A percentile compares a stretch with the other conserved stretches of the same genome.
Evolutionary conservation across 805 yeast species (phyloP).

Genomic region (Teunomyces lycoperdinae): DNA sequence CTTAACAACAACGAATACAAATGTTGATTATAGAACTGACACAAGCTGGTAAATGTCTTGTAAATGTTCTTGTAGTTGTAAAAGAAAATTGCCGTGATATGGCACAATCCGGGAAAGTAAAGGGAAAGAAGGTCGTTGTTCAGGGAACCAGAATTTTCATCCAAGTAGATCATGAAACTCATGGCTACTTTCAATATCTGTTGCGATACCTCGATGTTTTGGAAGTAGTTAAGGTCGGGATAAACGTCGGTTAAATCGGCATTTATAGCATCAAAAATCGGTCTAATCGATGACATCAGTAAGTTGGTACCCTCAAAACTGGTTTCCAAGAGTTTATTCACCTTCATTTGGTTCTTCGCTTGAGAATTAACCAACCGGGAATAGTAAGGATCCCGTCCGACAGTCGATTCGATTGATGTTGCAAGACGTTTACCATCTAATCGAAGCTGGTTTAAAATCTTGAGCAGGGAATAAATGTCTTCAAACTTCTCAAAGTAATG

Average conservation of each 20-base stretch:
- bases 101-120: conserved; percentile 36
- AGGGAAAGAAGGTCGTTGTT: conserved; percentile 10
- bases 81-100: conserved; percentile 41
- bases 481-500: conserved; percentile 3
- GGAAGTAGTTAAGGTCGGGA: conserved; percentile 21
- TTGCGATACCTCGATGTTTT: conserved; percentile 10
- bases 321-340: conserved; percentile 3
- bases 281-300: conserved; percentile 7
- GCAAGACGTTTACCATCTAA: conserved; percentile 2
- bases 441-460: background rate
- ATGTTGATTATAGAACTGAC: conserved; percentile 35
- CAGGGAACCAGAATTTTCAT: conserved; percentile 8
- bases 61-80: conserved; percentile 28
- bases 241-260: conserved; percentile 16
- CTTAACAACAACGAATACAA: conserved; percentile 17
- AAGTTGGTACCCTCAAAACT: background rate
- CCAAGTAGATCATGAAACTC: conserved; percentile 23
- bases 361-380: background rate
- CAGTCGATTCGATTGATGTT: background rate
- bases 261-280: conserved; percentile 9
- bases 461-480: conserved; percentile 1
- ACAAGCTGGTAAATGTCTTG: conserved; percentile 39
- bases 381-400: background rate
- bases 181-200: conserved; percentile 24
- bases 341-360: background rate